phyloP scores from a whole-genome alignment of 495 filamentous ascomycete genomes.

The Penicillium herquei region DNA sequence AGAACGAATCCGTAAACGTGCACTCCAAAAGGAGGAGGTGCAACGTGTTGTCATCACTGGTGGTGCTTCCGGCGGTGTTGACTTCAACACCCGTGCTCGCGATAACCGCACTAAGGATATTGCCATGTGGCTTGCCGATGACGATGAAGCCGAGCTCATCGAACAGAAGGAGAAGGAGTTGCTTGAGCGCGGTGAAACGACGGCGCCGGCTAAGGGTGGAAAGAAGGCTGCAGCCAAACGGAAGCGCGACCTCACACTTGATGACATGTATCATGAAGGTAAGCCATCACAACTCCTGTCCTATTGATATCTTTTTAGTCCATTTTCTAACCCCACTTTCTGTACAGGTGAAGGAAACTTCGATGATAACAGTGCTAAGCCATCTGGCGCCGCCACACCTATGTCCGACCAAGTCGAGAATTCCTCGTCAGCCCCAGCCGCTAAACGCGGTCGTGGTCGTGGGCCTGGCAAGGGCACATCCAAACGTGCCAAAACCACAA shows the following conservation, averaged over 20 bases:
- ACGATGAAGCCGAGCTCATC: slow-evolving; percentile 88
- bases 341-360: slow-evolving; percentile 86
- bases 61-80: slow-evolving; percentile 76
- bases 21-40: slow-evolving; percentile 97
- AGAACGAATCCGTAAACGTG: slow-evolving; percentile 96
- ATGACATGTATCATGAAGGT: slow-evolving; percentile 99
- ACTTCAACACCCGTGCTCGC: slow-evolving; percentile 87
- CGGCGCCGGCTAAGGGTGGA: slow-evolving; percentile 52
- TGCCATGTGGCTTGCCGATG: slow-evolving; percentile 93
- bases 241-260: slow-evolving; percentile 78
- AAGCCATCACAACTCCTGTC: slow-evolving; percentile 8
- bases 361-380: slow-evolving; percentile 76
- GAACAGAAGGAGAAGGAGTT: slow-evolving; percentile 86
- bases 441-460: slow-evolving; percentile 54
- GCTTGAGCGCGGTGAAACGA: slow-evolving; percentile 52
- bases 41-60: slow-evolving; percentile 97
- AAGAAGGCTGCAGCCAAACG: slow-evolving; percentile 58
- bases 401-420: slow-evolving; percentile 53
- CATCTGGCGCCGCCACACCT: slow-evolving; percentile 81
- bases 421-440: slow-evolving; percentile 45
- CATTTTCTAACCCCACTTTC: slow-evolving; percentile 18
- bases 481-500: slow-evolving; percentile 90
- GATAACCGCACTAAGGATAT: slow-evolving; percentile 95
- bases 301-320: neutral
- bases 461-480: slow-evolving; percentile 50